Conservation (phyloP, 2,329 filamentous ascomycete species). For the Venturia oleaginea region DNA sequence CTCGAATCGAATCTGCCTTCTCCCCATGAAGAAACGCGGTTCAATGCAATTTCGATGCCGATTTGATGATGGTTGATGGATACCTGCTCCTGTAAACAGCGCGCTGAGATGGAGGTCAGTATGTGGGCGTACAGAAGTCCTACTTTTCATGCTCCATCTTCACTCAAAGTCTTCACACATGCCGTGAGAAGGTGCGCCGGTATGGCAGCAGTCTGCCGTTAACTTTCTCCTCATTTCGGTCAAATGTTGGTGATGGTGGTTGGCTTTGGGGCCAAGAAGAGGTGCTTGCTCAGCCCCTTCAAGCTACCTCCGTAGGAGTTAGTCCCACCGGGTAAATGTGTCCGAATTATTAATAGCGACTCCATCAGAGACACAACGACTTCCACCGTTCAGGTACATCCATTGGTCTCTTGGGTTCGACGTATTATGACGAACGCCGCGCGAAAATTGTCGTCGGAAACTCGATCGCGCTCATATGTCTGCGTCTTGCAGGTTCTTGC, state of each 20-base stretch:
- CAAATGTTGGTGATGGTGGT: neutral
- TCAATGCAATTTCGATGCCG: neutral
- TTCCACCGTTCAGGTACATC: neutral
- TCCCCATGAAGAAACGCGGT: neutral
- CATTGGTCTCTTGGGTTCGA: neutral
- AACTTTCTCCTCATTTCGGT: neutral
- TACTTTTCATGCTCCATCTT: neutral
- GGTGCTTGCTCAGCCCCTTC: neutral
- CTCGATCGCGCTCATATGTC: neutral
- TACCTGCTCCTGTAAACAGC: neutral
- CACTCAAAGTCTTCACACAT: neutral
- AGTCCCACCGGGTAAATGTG: neutral
- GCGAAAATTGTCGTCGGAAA: neutral
- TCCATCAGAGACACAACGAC: neutral
- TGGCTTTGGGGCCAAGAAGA: neutral
- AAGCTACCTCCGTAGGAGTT: neutral
- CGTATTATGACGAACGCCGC: neutral
- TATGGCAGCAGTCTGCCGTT: neutral
- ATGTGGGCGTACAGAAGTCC: neutral
- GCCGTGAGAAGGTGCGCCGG: neutral
- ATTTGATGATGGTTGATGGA: neutral
- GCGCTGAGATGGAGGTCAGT: too few species aligned
- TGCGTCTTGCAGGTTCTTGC: neutral
- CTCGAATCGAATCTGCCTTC: neutral
- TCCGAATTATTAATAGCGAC: constrained; percentile 3